Evolutionary conservation across 1,139 yeast species (phyloP).

Genomic region (Wickerhamomyces sp.): DNA sequence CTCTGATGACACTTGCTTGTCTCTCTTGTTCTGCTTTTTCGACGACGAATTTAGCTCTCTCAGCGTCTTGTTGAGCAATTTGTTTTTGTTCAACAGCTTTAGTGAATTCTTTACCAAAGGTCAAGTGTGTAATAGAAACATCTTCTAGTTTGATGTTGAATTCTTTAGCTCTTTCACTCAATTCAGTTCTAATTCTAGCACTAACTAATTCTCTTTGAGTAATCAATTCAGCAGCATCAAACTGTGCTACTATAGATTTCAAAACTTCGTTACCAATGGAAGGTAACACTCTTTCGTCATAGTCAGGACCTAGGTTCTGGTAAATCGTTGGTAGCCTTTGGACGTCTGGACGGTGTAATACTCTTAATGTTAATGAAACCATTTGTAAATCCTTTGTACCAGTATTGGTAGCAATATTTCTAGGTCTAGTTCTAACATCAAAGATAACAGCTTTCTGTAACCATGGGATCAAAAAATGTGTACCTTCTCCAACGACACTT

Average conservation of each 20-base stretch:
- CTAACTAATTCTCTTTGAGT: slow-evolving; percentile 96
- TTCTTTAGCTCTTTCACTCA: slow-evolving; percentile 79
- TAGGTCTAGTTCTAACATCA: slow-evolving; percentile 91
- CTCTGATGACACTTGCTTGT: slow-evolving; percentile 90
- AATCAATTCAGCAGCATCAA: slow-evolving; percentile 95
- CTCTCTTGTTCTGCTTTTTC: slow-evolving; percentile 98
- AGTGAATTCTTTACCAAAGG: slow-evolving; percentile 95
- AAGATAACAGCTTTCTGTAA: slow-evolving; percentile 83
- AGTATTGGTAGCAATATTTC: slow-evolving; percentile 90
- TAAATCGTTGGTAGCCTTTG: slow-evolving; percentile 76
- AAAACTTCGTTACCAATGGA: slow-evolving; percentile 96
- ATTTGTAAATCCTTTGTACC: slow-evolving; percentile 97
- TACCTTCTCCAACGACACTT: slow-evolving; percentile 90
- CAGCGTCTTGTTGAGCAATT: slow-evolving; percentile 99
- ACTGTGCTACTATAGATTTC: slow-evolving; percentile 94
- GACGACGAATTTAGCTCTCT: slow-evolving; percentile 89
- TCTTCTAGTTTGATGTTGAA: slow-evolving; percentile 92
- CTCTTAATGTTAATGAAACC: slow-evolving; percentile 90
- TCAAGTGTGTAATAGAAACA: slow-evolving; percentile 96
- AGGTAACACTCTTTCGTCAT: slow-evolving; percentile 95
- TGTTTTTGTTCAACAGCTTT: slow-evolving; percentile 98
- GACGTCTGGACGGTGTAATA: slow-evolving; percentile 92
- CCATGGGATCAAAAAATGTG: slow-evolving; percentile 96
- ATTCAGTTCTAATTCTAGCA: slow-evolving; percentile 82
- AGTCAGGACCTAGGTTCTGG: slow-evolving; percentile 88